A percentile compares a stretch with the other conserved stretches of the same genome.
Conservation (phyloP, 768 basidiomycete genomes). For the Boletus vinaceobasis region DNA sequence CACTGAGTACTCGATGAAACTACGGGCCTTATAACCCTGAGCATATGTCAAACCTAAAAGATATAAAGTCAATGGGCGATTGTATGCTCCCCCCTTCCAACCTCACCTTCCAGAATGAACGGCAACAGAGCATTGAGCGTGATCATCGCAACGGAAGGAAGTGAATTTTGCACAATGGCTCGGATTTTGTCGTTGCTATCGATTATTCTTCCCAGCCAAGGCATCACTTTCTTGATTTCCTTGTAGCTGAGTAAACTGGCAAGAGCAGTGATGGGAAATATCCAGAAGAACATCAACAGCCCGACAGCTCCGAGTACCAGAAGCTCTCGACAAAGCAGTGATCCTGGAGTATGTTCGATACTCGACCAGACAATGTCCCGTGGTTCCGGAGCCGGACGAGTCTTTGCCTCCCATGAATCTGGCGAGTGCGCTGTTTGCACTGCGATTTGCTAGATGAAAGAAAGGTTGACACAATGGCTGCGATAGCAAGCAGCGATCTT, state of each 20-base stretch:
- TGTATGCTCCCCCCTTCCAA: not conserved
- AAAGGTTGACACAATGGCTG: not conserved
- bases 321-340: constrained; percentile 62
- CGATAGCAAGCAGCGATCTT: constrained; percentile 26
- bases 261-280: constrained; percentile 84
- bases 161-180: constrained; percentile 90
- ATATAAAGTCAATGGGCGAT: constrained; percentile 11
- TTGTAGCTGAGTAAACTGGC: constrained; percentile 87
- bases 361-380: constrained; percentile 95
- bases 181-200: constrained; percentile 76
- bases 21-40: constrained; percentile 88
- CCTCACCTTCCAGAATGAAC: constrained; percentile 80
- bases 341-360: constrained; percentile 61
- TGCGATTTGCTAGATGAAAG: constrained; percentile 68
- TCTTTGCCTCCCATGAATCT: constrained; percentile 60
- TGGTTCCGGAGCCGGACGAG: constrained; percentile 84
- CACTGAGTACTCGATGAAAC: constrained; percentile 90
- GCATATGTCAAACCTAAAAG: constrained; percentile 67
- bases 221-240: constrained; percentile 87
- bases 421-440: constrained; percentile 79
- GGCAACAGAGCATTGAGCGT: constrained; percentile 85
- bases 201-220: constrained; percentile 84
- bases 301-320: constrained; percentile 68
- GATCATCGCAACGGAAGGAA: constrained; percentile 90
- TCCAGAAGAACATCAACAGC: constrained; percentile 85